Evolutionary conservation across 176 grass and related monocot genomes (phyloP).

Genomic region (Avena sativa): DNA sequence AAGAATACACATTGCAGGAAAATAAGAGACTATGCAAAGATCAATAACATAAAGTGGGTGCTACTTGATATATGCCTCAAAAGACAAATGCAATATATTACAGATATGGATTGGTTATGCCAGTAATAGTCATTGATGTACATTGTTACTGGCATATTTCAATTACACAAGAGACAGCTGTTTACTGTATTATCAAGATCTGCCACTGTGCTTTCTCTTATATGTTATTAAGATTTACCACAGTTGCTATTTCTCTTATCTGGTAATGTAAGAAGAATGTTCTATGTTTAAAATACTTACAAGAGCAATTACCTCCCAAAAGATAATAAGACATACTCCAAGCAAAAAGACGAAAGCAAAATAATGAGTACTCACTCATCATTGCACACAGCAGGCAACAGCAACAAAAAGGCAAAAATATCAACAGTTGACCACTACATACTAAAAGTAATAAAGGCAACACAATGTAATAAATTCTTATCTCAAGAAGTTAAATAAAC

Average conservation of each 20-base stretch:
- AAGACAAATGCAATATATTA: constrained; percentile 32
- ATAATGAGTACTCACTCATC: constrained; percentile 23
- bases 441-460: constrained; percentile 38
- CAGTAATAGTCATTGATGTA: constrained; percentile 14
- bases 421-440: constrained; percentile 32
- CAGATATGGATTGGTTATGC: constrained; percentile 2
- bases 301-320: constrained; percentile 32
- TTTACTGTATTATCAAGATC: constrained; percentile 21
- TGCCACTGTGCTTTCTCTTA: constrained; percentile 6
- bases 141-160: constrained; percentile 9
- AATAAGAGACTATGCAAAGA: constrained; percentile 11
- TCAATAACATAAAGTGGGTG: constrained; percentile 25
- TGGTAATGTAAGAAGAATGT: neutral
- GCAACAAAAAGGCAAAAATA: constrained; percentile 20
- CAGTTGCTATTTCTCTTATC: neutral
- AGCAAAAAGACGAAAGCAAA: constrained; percentile 15
- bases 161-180: constrained; percentile 19
- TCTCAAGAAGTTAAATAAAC: constrained; percentile 37
- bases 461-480: constrained; percentile 44
- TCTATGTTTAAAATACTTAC: constrained; percentile 16
- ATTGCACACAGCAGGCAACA: constrained; percentile 23
- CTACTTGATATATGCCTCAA: constrained; percentile 29
- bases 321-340: neutral
- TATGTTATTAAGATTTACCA: constrained; percentile 31
- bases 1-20: neutral